Conservation (phyloP, 495 filamentous ascomycete species). For the Trichoderma asperelloides region DNA sequence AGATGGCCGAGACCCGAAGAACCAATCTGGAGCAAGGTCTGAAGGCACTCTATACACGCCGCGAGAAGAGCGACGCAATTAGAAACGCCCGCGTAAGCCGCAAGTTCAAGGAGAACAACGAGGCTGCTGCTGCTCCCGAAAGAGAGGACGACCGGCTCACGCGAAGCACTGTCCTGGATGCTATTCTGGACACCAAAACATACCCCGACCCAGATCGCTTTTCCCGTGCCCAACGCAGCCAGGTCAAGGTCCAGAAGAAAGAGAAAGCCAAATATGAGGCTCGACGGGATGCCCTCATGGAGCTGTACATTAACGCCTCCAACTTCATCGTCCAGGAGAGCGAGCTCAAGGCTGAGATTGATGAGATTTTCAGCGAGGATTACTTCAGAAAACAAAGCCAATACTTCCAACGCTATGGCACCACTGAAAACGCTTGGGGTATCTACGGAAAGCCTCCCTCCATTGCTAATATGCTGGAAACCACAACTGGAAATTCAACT, state of each 20-base stretch:
- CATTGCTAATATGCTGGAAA: conserved; percentile 21
- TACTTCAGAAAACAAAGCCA: conserved; percentile 16
- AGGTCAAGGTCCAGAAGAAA: conserved; percentile 15
- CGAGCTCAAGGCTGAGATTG: conserved; percentile 29
- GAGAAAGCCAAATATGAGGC: conserved; percentile 23
- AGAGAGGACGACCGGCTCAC: conserved; percentile 34
- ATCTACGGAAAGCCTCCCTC: conserved; percentile 20
- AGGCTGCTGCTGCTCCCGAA: conserved; percentile 29
- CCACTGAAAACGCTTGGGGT: conserved; percentile 35
- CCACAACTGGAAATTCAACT: conserved; percentile 17
- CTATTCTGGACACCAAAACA: conserved; percentile 22
- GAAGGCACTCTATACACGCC: conserved; percentile 27
- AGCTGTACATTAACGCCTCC: conserved; percentile 38
- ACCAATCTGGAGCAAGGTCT: conserved; percentile 28
- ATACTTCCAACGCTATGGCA: background rate
- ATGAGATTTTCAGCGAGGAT: conserved; percentile 26
- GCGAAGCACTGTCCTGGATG: conserved; percentile 26
- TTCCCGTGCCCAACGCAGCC: conserved; percentile 19
- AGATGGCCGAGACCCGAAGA: conserved; percentile 29
- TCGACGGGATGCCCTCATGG: conserved; percentile 35
- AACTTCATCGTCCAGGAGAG: conserved; percentile 38
- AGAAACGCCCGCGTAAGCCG: conserved; percentile 14
- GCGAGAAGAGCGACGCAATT: conserved; percentile 16
- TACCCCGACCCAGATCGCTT: conserved; percentile 27
- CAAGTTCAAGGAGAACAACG: conserved; percentile 17